Percentiles rank a stretch among this genome's conserved stretches.
These are phyloP conservation scores for Aspergillus sp. DNA, from an alignment of 2,329 filamentous ascomycete genomes.

Conservation along the genomic window DNA sequence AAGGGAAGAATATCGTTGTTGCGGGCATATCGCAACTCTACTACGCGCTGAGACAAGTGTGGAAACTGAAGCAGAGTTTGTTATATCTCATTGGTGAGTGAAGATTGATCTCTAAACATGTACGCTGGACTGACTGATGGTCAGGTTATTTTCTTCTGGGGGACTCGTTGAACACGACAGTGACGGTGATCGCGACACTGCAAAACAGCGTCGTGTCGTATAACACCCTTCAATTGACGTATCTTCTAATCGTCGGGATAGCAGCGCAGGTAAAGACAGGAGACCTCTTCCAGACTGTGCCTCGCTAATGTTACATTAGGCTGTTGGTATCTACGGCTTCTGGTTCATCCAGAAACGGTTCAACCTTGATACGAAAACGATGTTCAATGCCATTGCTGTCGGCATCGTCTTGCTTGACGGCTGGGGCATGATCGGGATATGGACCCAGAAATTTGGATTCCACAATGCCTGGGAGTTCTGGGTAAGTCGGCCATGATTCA, in stretches of 20 bases:
- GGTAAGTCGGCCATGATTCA: constrained; percentile 23
- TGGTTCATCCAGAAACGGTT: constrained; percentile 63
- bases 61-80: constrained; percentile 64
- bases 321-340: constrained; percentile 60
- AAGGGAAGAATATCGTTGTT: constrained; percentile 49
- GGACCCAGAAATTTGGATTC: constrained; percentile 54
- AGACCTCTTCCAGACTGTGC: not conserved
- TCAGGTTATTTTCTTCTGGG: constrained; percentile 64
- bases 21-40: constrained; percentile 63
- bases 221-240: constrained; percentile 64
- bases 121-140: not conserved
- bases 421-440: constrained; percentile 61
- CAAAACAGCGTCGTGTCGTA: constrained; percentile 66
- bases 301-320: constrained; percentile 20
- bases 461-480: constrained; percentile 56
- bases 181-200: constrained; percentile 65
- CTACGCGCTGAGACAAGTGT: constrained; percentile 59
- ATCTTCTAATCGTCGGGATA: constrained; percentile 66
- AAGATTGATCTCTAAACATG: not conserved
- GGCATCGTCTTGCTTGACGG: constrained; percentile 59
- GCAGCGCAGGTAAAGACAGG: constrained; percentile 52
- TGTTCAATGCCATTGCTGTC: constrained; percentile 66
- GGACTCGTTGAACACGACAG: constrained; percentile 69
- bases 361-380: constrained; percentile 61
- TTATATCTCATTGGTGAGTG: constrained; percentile 60